Percentiles rank a stretch among this genome's conserved stretches.
These are phyloP conservation scores for Cystobasidium slooffiae DNA, from an alignment of 1,284 basidiomycete genomes.

Conservation along the genomic window DNA sequence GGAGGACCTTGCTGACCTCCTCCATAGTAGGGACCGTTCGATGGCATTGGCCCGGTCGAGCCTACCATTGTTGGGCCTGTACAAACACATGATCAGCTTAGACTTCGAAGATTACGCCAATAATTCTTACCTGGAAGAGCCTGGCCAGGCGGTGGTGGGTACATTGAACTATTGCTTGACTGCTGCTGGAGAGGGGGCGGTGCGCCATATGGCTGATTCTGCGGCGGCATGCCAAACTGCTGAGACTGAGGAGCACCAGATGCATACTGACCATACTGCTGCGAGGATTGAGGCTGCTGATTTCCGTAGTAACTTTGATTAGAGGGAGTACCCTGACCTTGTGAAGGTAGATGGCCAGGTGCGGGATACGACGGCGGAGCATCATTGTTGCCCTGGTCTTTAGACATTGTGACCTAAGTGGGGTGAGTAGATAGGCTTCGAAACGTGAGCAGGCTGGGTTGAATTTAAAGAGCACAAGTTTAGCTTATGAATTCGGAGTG, in stretches of 20 bases:
- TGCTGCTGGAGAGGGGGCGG: no score
- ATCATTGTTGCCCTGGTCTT: no score
- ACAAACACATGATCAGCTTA: background rate
- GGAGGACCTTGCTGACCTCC: background rate
- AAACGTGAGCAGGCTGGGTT: no score
- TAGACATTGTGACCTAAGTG: no score
- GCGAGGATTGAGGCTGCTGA: background rate
- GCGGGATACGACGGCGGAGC: no score
- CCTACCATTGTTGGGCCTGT: slow-evolving; percentile 15
- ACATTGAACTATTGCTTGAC: no score
- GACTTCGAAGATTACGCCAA: background rate
- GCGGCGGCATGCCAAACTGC: background rate
- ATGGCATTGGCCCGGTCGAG: slow-evolving; percentile 4
- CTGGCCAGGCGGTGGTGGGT: no score
- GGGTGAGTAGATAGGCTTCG: no score
- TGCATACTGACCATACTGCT: slow-evolving; percentile 23
- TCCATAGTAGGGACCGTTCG: slow-evolving; percentile 6
- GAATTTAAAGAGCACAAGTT: no score
- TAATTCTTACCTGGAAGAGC: background rate
- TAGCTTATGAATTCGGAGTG: no score
- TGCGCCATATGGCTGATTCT: background rate
- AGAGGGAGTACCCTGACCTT: background rate
- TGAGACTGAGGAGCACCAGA: background rate
- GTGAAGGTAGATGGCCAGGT: background rate
- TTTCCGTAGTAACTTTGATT: background rate